Conservation (phyloP, 306 rosid genomes). For the Malus orientalis region DNA sequence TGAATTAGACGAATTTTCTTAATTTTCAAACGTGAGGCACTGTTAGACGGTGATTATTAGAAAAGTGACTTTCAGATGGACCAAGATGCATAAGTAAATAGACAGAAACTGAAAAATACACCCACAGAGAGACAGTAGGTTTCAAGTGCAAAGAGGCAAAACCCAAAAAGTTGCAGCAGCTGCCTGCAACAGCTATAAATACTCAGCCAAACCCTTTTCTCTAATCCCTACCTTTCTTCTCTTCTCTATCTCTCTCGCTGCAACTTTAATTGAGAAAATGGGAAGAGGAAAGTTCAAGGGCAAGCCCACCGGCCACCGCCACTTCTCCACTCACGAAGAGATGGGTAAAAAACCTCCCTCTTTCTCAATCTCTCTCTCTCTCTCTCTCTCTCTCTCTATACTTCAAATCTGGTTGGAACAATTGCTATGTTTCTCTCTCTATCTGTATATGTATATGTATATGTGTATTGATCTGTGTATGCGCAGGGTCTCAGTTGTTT, state of each 20-base stretch:
- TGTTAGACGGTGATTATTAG: no score
- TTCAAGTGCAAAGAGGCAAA: neutral
- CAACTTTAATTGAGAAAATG: slow-evolving; percentile 30
- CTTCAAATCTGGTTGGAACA: neutral
- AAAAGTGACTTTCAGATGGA: neutral
- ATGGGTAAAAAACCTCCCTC: slow-evolving; percentile 29
- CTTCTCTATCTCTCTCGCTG: neutral
- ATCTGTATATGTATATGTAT: neutral
- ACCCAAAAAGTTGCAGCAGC: neutral
- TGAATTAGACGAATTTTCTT: no score
- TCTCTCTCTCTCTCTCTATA: neutral
- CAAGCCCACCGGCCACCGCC: slow-evolving; percentile 98
- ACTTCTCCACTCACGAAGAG: slow-evolving; percentile 84
- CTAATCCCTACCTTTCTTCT: neutral
- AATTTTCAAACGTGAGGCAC: no score
- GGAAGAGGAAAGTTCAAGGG: slow-evolving; percentile 96
- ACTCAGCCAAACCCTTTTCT: neutral
- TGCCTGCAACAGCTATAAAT: neutral
- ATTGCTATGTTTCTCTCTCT: neutral
- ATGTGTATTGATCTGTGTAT: neutral
- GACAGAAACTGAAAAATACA: neutral
- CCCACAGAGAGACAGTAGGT: neutral
- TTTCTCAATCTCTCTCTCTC: neutral
- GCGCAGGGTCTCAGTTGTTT: neutral
- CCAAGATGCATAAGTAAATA: neutral